A percentile compares a stretch with the other conserved stretches of the same genome.
Conservation (phyloP, 768 basidiomycete species). For the Leccinum disarticulatum region DNA sequence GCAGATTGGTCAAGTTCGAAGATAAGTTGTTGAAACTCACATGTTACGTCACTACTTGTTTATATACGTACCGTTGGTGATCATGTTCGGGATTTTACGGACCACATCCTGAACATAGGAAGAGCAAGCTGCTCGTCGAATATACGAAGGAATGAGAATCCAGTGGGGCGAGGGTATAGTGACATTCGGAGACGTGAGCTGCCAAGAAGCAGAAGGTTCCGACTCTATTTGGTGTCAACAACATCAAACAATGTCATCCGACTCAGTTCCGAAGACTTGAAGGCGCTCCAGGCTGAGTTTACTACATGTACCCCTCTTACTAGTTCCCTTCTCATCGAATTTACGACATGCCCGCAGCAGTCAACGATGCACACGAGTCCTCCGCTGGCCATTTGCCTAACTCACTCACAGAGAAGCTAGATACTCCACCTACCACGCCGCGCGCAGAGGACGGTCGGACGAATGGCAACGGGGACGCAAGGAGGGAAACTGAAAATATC, state of each 20-base stretch:
- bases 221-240: conserved; percentile 6
- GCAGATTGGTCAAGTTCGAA: no score
- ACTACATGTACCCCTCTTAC: conserved; percentile 10
- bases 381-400: not conserved
- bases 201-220: no score
- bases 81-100: no score
- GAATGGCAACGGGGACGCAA: conserved; percentile 20
- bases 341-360: conserved; percentile 12
- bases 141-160: no score
- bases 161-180: no score
- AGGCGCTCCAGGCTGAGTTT: not conserved
- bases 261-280: not conserved
- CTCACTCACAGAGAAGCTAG: conserved; percentile 2
- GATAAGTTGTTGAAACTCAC: no score
- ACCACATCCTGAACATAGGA: no score
- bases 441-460: conserved; percentile 6
- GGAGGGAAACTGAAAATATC: not conserved
- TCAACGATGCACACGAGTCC: not conserved
- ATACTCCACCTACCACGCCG: not conserved
- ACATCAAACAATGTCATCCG: conserved; percentile 10
- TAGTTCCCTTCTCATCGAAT: not conserved
- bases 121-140: no score
- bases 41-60: no score
- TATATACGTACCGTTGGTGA: no score
- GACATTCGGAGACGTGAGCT: no score